Percentiles rank a stretch among this genome's conserved stretches.
These are phyloP conservation scores for Xylaria palmicola DNA, from an alignment of 495 filamentous ascomycete genomes.

Conservation along the genomic window DNA sequence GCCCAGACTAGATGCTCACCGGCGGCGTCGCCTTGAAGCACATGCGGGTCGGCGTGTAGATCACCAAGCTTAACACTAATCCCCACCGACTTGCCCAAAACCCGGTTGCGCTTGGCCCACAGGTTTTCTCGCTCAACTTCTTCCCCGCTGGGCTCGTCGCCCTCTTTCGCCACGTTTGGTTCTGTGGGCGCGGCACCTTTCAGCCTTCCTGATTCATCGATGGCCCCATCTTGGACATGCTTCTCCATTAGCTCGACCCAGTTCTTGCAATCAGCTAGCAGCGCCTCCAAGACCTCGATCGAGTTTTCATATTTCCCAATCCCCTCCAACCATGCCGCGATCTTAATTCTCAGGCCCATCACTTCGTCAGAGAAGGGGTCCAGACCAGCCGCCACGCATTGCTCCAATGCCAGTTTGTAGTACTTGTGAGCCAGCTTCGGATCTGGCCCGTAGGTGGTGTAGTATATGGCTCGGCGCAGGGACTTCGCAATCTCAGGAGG, in stretches of 20 bases:
- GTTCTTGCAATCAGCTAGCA: conserved; percentile 58
- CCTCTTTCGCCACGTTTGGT: conserved; percentile 19
- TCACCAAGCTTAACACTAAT: conserved; percentile 80
- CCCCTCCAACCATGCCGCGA: conserved; percentile 76
- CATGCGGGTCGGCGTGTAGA: conserved; percentile 63
- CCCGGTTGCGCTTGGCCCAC: conserved; percentile 63
- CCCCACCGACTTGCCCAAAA: conserved; percentile 69
- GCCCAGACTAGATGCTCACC: conserved; percentile 76
- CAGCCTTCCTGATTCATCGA: conserved; percentile 28
- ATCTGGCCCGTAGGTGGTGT: conserved; percentile 70
- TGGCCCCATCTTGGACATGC: conserved; percentile 49
- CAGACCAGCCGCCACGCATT: conserved; percentile 68
- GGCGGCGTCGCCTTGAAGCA: conserved; percentile 61
- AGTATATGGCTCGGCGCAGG: conserved; percentile 84
- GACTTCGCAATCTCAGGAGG: conserved; percentile 75
- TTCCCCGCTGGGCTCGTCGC: conserved; percentile 29
- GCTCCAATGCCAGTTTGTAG: conserved; percentile 72
- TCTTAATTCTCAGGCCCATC: conserved; percentile 80
- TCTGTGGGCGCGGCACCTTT: conserved; percentile 14
- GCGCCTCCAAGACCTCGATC: conserved; percentile 69
- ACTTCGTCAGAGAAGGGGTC: conserved; percentile 89
- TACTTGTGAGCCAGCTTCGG: conserved; percentile 73
- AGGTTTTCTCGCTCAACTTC: conserved; percentile 34
- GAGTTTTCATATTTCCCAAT: conserved; percentile 62
- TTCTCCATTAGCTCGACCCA: conserved; percentile 62